Evolutionary conservation across 805 yeast species (phyloP), one percentile per base, ranked within the genome.

Genomic region (Candida nanaspora): DNA sequence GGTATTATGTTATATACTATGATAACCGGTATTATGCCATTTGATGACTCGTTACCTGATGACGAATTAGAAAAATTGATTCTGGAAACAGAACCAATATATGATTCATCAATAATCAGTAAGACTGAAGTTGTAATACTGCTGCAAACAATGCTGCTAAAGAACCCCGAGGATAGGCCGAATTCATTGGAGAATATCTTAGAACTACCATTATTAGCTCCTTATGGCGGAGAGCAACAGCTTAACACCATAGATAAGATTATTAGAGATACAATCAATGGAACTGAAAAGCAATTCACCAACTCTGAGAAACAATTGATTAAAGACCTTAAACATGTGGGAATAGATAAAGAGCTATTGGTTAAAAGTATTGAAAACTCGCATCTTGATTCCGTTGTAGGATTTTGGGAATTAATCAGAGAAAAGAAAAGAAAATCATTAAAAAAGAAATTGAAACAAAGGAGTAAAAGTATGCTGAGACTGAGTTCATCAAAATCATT

Each of bases 1-100:
- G 98, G 98, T 1, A 76, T 93, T 10, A 87, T 93, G 14, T 62
- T 91, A 8, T 93, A 82, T 56, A 88, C 97, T 0, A 69, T 91
- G 72, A 54, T 86, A 0, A 77, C 82, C 41, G 97, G 97, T 0
- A 77, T 78, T 44, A 81, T 91, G 82, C 98, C 98, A 0, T 91
- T 89, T 63, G 91, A 83, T 52, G 89, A 82, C 48, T 95, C 88
- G 33, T 25, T 54, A 10, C 35, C 47, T 5, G 84, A 80, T 15
- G 86, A 78, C 46, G 89, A 81, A 19, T 55, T 73, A 0, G 76
- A 76, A 47, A 59, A 63, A 48, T 72, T 72, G 46, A 84, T 91
- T 34, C 61, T 85, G 6, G 66, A 74, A 42, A 76, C 69, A 4
- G 86, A 80, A 41, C 97, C 97, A 0, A 45, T 42, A 0, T 86